Conservation (phyloP, 768 basidiomycete genomes). For the Gloeophyllum trabeum region DNA sequence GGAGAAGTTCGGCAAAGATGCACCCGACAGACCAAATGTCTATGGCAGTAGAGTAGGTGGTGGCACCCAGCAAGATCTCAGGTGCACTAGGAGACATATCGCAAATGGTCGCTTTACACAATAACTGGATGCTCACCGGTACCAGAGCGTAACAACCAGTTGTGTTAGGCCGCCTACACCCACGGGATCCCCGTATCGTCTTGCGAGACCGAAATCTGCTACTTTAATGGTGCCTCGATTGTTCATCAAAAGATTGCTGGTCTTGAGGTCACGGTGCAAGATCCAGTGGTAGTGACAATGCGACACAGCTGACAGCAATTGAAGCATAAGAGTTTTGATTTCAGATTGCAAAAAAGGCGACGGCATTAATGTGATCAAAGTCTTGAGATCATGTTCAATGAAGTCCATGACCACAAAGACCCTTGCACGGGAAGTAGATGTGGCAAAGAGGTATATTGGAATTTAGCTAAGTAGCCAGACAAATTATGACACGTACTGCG, state of each 20-base stretch:
- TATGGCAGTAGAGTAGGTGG: constrained; percentile 88
- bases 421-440: constrained; percentile 29
- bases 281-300: constrained; percentile 98
- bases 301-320: constrained; percentile 85
- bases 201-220: constrained; percentile 93
- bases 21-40: constrained; percentile 99
- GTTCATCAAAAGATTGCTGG: constrained; percentile 97
- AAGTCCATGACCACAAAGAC: constrained; percentile 99
- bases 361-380: constrained; percentile 89
- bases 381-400: constrained; percentile 98
- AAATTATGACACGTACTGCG: constrained; percentile 66
- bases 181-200: constrained; percentile 93
- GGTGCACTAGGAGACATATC: constrained; percentile 89
- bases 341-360: constrained; percentile 95
- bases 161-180: constrained; percentile 97
- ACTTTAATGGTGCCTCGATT: constrained; percentile 98
- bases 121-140: constrained; percentile 81
- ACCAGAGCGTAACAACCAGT: constrained; percentile 97
- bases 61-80: constrained; percentile 89
- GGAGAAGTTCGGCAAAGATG: constrained; percentile 92
- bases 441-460: not conserved
- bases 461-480: not conserved
- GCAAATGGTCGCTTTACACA: no score
- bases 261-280: constrained; percentile 93
- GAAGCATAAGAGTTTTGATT: constrained; percentile 93